A percentile compares a stretch with the other conserved stretches of the same genome.
Conservation (phyloP, 129 eudicot species). For the Centrapalus pauciflorus region DNA sequence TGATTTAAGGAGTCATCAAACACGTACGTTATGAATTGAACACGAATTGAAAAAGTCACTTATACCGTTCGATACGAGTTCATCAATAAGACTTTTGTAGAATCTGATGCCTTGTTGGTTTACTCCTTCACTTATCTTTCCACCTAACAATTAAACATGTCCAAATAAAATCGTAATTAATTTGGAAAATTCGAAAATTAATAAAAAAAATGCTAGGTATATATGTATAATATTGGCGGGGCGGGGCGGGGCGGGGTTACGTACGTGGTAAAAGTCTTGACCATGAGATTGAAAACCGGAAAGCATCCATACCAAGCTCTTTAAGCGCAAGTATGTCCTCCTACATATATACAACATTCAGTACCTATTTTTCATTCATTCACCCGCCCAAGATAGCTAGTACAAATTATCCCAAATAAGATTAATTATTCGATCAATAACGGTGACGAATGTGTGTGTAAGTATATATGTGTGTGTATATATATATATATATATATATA, state of each 20-base stretch:
- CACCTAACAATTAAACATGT: conserved; percentile 15
- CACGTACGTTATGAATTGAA: neutral
- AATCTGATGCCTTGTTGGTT: conserved; percentile 32
- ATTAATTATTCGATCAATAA: too few species aligned
- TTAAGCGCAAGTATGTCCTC: conserved; percentile 15
- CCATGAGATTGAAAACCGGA: conserved; percentile 29
- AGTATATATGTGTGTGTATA: too few species aligned
- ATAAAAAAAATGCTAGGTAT: neutral
- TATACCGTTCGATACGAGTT: conserved; percentile 19
- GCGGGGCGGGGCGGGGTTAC: too few species aligned
- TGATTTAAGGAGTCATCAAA: neutral
- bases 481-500: too few species aligned
- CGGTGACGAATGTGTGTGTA: too few species aligned
- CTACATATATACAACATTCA: too few species aligned
- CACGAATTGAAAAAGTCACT: neutral
- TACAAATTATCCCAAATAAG: too few species aligned
- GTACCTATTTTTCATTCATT: too few species aligned
- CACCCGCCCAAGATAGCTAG: too few species aligned
- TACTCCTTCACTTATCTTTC: conserved; percentile 38
- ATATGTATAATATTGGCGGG: too few species aligned
- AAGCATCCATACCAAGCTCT: conserved; percentile 14
- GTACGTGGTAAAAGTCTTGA: conserved; percentile 27
- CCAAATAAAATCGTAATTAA: neutral
- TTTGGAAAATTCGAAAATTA: neutral
- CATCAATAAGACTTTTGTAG: conserved; percentile 38